Conservation (phyloP, 345 rosid species). For the Bruguiera sexangula region DNA sequence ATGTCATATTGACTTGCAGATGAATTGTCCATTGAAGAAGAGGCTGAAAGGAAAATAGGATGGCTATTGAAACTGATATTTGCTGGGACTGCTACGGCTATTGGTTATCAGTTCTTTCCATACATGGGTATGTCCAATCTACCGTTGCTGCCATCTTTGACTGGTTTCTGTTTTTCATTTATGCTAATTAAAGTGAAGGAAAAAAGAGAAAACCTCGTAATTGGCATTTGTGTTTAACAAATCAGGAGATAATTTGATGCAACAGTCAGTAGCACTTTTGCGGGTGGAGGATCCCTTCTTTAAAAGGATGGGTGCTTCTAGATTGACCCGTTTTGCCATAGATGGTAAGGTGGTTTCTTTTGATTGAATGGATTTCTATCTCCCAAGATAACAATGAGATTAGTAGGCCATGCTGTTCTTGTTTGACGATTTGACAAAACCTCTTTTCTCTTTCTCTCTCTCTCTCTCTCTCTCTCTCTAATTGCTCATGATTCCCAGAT, state of each 20-base stretch:
- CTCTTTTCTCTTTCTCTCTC: background rate
- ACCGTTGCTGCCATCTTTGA: background rate
- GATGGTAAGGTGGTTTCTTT: conserved; percentile 46
- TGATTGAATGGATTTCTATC: background rate
- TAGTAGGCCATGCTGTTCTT: background rate
- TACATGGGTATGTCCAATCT: conserved; percentile 56
- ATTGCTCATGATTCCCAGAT: conserved; percentile 35
- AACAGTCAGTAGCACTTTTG: conserved; percentile 79
- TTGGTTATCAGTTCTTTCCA: conserved; percentile 81
- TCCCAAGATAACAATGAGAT: background rate
- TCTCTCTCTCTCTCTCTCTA: background rate
- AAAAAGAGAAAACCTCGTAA: background rate
- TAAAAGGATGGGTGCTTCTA: conserved; percentile 88
- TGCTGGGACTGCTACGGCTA: conserved; percentile 66
- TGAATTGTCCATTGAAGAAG: conserved; percentile 66
- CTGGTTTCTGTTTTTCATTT: background rate
- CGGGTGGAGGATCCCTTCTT: conserved; percentile 89
- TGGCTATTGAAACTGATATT: conserved; percentile 77
- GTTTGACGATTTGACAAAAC: background rate
- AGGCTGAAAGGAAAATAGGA: conserved; percentile 79
- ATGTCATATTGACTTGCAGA: conserved; percentile 34
- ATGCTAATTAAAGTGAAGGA: background rate
- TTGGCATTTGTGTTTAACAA: conserved; percentile 1
- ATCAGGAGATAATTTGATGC: conserved; percentile 80
- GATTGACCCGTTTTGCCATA: conserved; percentile 76